Evolutionary conservation across 192 early-diverging fungal species (phyloP).

Genomic region (Phlyctochytrium arcticum): DNA sequence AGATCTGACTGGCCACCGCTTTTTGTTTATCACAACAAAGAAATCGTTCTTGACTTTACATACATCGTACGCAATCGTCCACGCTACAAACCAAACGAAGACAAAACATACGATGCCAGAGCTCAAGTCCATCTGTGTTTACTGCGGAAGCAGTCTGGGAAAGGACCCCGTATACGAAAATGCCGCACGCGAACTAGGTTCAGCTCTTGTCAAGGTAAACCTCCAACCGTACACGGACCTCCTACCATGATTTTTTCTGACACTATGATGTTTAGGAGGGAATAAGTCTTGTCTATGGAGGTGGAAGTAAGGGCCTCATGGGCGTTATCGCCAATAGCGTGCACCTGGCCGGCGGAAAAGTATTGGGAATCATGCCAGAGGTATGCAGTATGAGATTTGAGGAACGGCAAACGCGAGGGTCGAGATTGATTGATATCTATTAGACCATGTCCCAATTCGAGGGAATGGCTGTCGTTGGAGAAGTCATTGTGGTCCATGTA

Average conservation of each 20-base stretch:
- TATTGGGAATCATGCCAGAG: slow-evolving; percentile 73
- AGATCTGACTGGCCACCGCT: too few relatives aligned
- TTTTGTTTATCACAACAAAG: too few relatives aligned
- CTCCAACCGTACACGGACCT: background rate
- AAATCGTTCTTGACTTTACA: too few relatives aligned
- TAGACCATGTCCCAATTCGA: slow-evolving; percentile 13
- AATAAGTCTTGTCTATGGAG: slow-evolving; percentile 39
- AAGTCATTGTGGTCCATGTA: slow-evolving; percentile 51
- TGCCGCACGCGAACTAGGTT: slow-evolving; percentile 20
- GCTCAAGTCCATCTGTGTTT: slow-evolving; percentile 45
- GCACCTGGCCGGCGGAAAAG: slow-evolving; percentile 51
- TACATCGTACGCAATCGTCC: too few relatives aligned
- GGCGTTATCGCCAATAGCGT: slow-evolving; percentile 72
- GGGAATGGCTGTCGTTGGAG: slow-evolving; percentile 38
- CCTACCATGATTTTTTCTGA: background rate
- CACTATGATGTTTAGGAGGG: background rate
- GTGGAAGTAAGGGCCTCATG: slow-evolving; percentile 63
- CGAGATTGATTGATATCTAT: background rate
- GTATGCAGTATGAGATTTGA: slow-evolving; percentile 7
- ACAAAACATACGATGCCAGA: slow-evolving; percentile 5
- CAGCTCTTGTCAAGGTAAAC: background rate
- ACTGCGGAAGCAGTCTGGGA: slow-evolving; percentile 37
- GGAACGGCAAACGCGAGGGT: background rate
- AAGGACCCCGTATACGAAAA: slow-evolving; percentile 20
- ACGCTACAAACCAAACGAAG: too few relatives aligned